Evolutionary conservation across 2,329 filamentous ascomycete genomes (phyloP).

Genomic region (Blastomyces emzantsi): DNA sequence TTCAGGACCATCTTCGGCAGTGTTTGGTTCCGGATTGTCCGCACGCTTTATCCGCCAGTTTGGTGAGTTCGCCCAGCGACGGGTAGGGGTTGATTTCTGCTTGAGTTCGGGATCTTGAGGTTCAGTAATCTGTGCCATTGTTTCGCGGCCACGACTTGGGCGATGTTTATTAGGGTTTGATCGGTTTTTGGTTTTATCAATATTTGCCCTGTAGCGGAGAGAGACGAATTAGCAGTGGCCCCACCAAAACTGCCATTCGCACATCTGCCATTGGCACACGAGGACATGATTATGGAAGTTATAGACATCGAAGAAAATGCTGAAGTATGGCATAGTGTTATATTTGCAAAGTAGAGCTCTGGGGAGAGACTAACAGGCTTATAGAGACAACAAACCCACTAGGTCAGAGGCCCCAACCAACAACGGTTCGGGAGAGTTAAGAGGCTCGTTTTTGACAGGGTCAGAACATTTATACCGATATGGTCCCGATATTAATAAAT

Average conservation of each 20-base stretch:
- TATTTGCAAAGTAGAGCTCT: not conserved
- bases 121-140: conserved; percentile 6
- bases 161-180: not conserved
- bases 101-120: conserved; percentile 10
- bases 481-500: not conserved
- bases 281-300: not conserved
- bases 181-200: not conserved
- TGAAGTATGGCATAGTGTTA: not conserved
- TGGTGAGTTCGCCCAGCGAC: conserved; percentile 14
- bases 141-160: not conserved
- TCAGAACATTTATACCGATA: not conserved
- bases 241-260: not conserved
- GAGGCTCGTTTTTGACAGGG: not conserved
- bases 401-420: not conserved
- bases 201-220: not conserved
- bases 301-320: not conserved
- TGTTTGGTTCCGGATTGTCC: not conserved
- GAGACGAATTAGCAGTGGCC: not conserved
- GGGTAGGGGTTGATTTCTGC: conserved; percentile 10
- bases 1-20: not conserved
- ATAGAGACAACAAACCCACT: not conserved
- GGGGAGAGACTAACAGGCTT: not conserved
- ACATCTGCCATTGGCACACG: no score
- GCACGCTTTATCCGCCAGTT: conserved; percentile 14
- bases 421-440: not conserved